phyloP scores from a whole-genome alignment of 345 rosid genomes.

The Populus deltoides region DNA sequence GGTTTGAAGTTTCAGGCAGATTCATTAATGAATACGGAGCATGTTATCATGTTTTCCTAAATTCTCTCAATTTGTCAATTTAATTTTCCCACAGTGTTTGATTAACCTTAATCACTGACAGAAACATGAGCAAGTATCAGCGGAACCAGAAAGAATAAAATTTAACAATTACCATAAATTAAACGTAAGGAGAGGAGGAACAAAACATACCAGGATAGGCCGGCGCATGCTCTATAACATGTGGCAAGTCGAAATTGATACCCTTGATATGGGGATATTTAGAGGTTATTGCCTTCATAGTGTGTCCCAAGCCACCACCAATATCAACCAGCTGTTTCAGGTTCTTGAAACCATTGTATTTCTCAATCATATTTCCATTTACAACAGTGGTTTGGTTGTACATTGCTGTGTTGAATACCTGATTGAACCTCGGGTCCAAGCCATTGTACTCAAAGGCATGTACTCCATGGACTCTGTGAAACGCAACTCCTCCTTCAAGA shows the following conservation, averaged over 20 bases:
- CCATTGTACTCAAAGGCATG: not conserved
- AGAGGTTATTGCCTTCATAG: not conserved
- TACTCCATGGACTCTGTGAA: not conserved
- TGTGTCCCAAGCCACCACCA: conserved; percentile 5
- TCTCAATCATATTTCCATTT: not conserved
- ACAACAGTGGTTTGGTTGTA: not conserved
- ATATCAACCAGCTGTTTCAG: conserved; percentile 5
- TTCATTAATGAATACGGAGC: not conserved
- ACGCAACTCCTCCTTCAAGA: conserved; percentile 7
- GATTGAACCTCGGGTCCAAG: not conserved
- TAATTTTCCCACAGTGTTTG: not conserved
- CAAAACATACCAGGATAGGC: not conserved
- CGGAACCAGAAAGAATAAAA: not conserved
- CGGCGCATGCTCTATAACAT: conserved; percentile 7
- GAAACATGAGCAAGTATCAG: not conserved
- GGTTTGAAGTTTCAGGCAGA: not conserved
- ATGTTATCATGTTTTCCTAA: not conserved
- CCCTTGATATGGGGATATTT: conserved; percentile 12
- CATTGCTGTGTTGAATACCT: conserved; percentile 5
- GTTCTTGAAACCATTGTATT: conserved; percentile 4
- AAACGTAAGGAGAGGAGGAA: not conserved
- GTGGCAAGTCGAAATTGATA: conserved; percentile 12
- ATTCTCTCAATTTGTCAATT: too few relatives aligned
- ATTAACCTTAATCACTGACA: too few relatives aligned
- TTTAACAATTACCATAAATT: not conserved